Base-by-base conservation (phyloP, 208 protist species). In the Leishmania tarentolae region DNA sequence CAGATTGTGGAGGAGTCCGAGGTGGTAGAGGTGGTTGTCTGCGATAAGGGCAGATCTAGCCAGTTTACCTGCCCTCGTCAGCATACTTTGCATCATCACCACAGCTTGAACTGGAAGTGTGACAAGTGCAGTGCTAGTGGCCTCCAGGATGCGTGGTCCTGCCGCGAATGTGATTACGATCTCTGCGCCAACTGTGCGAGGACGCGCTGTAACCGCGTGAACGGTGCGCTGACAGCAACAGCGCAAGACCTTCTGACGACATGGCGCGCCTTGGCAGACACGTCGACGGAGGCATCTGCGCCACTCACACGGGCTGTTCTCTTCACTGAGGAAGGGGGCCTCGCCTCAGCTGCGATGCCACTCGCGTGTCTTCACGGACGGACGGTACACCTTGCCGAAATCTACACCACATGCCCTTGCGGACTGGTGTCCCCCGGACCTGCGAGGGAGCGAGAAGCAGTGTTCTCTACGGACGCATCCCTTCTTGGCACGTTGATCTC, bases 101-200 rank as follows among this genome's bases (percentile, higher is more conserved):
- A 91, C 80, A 92, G 93, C 80, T 84, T 84, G 19, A 95, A 93
- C 75, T 98, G 95, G 93, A 24, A 52, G 19, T 98, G 95, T 84
- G 77, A 98, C 80, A 52, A 42, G 35, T 98, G 95, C 78, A 59
- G 46, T 0, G 56, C 76, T n/a, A 53, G 65, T 19, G 92, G 78
- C 24, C 84, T 80, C 40, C 88, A 90, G 76, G 90, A 82, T 19
- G 88, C 91, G 56, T 86, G 92, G 78, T 90, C 93, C 0, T 98
- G 95, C 71, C 89, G 93, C 2, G 61, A 73, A 44, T 98, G 95
- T 72, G 82, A 98, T 88, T 96, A 96, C 77, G 95, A 98, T 53
- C 37, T 96, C 15, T 98, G 95, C 75, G 79, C 83, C 6, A 24
- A 80, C 28, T 98, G 95, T 69, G 80, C 81, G 35, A 89, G 90